Evolutionary conservation across 345 rosid genomes (phyloP), one percentile per base, ranked within the genome.

Genomic region (Orychophragmus violaceus): DNA sequence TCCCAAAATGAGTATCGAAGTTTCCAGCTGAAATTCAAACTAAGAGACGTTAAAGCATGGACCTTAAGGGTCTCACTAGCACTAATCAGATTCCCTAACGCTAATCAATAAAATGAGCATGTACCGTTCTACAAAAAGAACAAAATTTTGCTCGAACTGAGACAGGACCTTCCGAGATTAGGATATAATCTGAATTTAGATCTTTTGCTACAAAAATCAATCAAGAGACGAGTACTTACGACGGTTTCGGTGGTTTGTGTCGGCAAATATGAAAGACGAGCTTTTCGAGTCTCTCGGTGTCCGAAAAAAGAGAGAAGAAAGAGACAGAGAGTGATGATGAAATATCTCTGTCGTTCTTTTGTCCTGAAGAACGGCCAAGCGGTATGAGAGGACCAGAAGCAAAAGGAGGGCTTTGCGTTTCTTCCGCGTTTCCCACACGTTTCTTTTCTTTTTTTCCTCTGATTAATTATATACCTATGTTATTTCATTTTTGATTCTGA

Each of bases 391-490:
- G 71, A 57, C 60, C 66, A 44, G 16, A 50, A 17, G 42, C 64
- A 19, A 18, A 56, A 46, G 46, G 49, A 22, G 64, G 35, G 68
- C 73, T 67, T 59, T 46, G 52, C 68, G 68, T 60, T 66, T 60
- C 73, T 3, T 67, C 62, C 68, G 68, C 42, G 63, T 74, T 53
- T 67, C 49, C 52, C 41, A 51, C 50, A 63, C 68, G 72, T 60
- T 19, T 64, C 10, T 41, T 16, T 12, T 56, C 7, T 64, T 56
- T 44, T 16, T 6, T 32, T 49, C 36, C 1, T n/a, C n/a, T n/a
- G n/a, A n/a, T n/a, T n/a, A n/a, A n/a, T n/a, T n/a, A n/a, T n/a
- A n/a, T n/a, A n/a, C n/a, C n/a, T n/a, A n/a, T n/a, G n/a, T n/a
- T n/a, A n/a, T n/a, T n/a, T n/a, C n/a, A n/a, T n/a, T n/a, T n/a